Evolutionary conservation across 805 yeast genomes (phyloP).

Genomic region (Kodamaea jinghongensis): DNA sequence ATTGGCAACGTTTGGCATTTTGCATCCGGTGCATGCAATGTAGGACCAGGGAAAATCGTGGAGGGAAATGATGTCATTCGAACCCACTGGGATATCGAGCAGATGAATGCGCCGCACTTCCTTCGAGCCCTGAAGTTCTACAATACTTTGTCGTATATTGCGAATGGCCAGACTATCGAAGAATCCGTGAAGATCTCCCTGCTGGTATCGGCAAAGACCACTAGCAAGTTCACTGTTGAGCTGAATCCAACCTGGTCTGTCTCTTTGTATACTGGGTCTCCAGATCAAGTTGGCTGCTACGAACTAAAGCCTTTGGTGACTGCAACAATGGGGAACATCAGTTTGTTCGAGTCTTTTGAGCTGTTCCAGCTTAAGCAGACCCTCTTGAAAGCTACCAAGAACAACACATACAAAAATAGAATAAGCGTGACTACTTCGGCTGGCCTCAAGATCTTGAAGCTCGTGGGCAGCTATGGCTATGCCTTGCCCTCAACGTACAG

Average conservation of each 20-base stretch:
- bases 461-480: constrained; percentile 29
- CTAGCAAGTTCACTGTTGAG: constrained; percentile 16
- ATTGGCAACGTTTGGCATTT: constrained; percentile 30
- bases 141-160: constrained; percentile 24
- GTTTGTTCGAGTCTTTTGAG: constrained; percentile 28
- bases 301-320: constrained; percentile 38
- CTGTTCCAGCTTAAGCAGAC: constrained; percentile 19
- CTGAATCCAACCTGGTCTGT: constrained; percentile 24
- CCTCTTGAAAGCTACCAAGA: background rate
- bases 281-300: constrained; percentile 42
- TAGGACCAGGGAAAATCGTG: constrained; percentile 35
- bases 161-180: constrained; percentile 26
- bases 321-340: constrained; percentile 33
- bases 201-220: constrained; percentile 20
- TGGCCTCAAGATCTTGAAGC: constrained; percentile 29
- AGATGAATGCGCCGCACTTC: constrained; percentile 26
- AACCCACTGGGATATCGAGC: constrained; percentile 35
- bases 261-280: constrained; percentile 35
- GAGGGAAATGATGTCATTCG: constrained; percentile 20
- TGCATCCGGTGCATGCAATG: constrained; percentile 39
- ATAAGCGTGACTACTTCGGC: constrained; percentile 29
- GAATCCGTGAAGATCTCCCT: constrained; percentile 15
- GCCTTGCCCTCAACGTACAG: constrained; percentile 33
- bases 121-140: constrained; percentile 28
- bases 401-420: constrained; percentile 6